A percentile compares a stretch with the other conserved stretches of the same genome.
phyloP scores from a whole-genome alignment of 1,284 basidiomycete species.

The Phenoliferia sp. region DNA sequence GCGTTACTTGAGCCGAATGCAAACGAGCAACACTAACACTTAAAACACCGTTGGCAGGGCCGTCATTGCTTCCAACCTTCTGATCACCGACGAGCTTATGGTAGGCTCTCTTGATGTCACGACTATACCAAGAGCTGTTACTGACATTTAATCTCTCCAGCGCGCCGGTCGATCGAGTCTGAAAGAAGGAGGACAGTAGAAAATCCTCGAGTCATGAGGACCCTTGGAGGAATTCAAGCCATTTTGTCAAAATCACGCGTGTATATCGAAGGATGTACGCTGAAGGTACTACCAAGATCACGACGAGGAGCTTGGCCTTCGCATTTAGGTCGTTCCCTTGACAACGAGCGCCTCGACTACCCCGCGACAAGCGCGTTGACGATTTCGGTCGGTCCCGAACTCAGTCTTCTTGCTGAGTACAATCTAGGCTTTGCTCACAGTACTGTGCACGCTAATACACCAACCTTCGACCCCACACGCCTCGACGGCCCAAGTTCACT shows the following conservation, averaged over 20 bases:
- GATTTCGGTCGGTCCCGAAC: no score
- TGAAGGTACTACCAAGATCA: no score
- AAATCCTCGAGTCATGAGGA: not conserved
- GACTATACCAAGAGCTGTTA: not conserved
- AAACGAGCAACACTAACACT: constrained; percentile 10
- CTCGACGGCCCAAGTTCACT: not conserved
- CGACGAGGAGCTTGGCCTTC: no score
- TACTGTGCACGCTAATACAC: no score
- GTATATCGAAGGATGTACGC: no score
- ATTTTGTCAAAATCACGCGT: not conserved
- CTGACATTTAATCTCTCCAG: not conserved
- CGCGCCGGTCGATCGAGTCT: constrained; percentile 27
- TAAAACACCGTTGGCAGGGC: constrained; percentile 54
- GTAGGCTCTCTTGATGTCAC: not conserved
- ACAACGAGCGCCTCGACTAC: no score
- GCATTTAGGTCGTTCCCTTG: no score
- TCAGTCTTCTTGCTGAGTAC: no score
- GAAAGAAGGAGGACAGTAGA: constrained; percentile 16
- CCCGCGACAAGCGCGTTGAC: no score
- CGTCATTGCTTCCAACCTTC: constrained; percentile 92
- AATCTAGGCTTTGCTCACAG: no score
- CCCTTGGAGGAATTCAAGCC: not conserved
- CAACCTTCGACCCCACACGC: not conserved
- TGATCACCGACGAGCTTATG: constrained; percentile 46
- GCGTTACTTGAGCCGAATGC: constrained; percentile 17